Conservation (phyloP, 495 filamentous ascomycete species). For the Pyronema domesticum region DNA sequence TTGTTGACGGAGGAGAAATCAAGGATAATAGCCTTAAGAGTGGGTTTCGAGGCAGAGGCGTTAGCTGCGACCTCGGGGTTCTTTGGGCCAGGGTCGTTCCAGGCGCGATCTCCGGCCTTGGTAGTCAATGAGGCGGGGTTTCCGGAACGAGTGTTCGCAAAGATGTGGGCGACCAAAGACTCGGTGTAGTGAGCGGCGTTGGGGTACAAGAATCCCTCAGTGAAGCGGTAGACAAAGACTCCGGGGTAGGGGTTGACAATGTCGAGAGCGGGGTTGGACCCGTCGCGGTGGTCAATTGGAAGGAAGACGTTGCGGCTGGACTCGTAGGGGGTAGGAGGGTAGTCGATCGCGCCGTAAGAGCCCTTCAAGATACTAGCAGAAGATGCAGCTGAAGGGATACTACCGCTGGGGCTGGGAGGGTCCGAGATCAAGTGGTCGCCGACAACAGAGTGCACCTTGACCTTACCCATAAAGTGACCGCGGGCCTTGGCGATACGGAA, state of each 20-base stretch:
- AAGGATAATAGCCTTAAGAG: conserved; percentile 79
- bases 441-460: conserved; percentile 78
- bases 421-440: conserved; percentile 51
- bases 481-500: conserved; percentile 66
- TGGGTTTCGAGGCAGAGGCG: conserved; percentile 42
- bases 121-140: conserved; percentile 40
- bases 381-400: background rate
- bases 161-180: conserved; percentile 54
- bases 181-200: conserved; percentile 88
- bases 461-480: conserved; percentile 73
- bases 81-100: conserved; percentile 82
- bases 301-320: conserved; percentile 59
- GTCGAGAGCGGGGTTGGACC: conserved; percentile 73
- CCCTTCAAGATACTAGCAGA: background rate
- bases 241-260: conserved; percentile 72
- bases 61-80: conserved; percentile 31
- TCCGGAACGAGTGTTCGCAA: conserved; percentile 59
- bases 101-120: conserved; percentile 68
- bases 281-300: conserved; percentile 74
- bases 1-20: conserved; percentile 95
- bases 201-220: conserved; percentile 87
- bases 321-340: conserved; percentile 32
- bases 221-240: conserved; percentile 94
- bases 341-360: conserved; percentile 2
- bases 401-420: background rate